Evolutionary conservation across 2,329 filamentous ascomycete species (phyloP).

Genomic region (Fusarium sp.): DNA sequence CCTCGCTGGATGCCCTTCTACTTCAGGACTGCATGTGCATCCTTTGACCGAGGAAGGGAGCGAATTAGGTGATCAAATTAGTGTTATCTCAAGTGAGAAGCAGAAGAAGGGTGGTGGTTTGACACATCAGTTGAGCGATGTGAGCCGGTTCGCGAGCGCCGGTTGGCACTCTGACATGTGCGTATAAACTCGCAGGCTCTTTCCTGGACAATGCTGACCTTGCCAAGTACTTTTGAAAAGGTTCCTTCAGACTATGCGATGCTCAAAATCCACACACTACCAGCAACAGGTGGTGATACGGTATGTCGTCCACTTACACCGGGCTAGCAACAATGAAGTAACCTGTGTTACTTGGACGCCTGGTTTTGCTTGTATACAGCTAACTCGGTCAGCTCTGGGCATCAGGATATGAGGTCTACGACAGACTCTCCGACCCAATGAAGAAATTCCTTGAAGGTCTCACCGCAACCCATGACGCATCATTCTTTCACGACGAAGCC

Average conservation of each 20-base stretch:
- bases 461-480: constrained; percentile 61
- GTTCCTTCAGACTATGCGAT: constrained; percentile 70
- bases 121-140: constrained; percentile 63
- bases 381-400: constrained; percentile 66
- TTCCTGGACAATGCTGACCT: constrained; percentile 8
- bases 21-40: constrained; percentile 66
- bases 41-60: constrained; percentile 63
- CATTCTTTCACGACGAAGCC: constrained; percentile 64
- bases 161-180: constrained; percentile 66
- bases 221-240: constrained; percentile 64
- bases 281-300: constrained; percentile 69
- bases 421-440: constrained; percentile 63
- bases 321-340: neutral
- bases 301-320: constrained; percentile 33
- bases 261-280: constrained; percentile 68
- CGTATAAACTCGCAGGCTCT: constrained; percentile 1
- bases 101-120: constrained; percentile 65
- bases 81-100: constrained; percentile 67
- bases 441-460: constrained; percentile 60
- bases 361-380: constrained; percentile 33
- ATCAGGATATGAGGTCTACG: constrained; percentile 70
- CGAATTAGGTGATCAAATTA: constrained; percentile 67
- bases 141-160: constrained; percentile 59
- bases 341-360: neutral
- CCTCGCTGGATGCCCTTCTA: constrained; percentile 54